These are phyloP conservation scores for Ophiosphaerella herpotricha DNA, from an alignment of 2,329 filamentous ascomycete genomes.

Conservation along the genomic window DNA sequence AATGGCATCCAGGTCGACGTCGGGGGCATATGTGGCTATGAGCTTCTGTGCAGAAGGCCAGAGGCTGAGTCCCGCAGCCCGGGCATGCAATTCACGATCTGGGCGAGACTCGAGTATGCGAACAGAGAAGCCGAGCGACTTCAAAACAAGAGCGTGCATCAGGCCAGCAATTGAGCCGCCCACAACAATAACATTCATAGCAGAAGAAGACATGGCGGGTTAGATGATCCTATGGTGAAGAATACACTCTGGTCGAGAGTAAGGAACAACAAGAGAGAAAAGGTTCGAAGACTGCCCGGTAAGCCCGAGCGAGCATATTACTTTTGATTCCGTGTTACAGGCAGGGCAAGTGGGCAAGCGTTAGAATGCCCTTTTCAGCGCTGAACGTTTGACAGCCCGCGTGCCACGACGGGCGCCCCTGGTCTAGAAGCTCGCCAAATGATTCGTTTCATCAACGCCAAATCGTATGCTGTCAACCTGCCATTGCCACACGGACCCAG, in stretches of 20 bases:
- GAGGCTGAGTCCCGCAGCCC: slow-evolving; percentile 22
- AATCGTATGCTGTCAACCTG: too few species aligned
- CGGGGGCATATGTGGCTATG: slow-evolving; percentile 12
- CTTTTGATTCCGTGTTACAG: too few species aligned
- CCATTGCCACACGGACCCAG: too few species aligned
- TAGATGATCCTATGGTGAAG: neutral
- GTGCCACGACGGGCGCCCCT: too few species aligned
- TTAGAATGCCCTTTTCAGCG: too few species aligned
- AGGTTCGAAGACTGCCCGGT: too few species aligned
- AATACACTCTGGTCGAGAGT: neutral
- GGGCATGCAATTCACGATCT: slow-evolving; percentile 10
- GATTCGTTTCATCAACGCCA: too few species aligned
- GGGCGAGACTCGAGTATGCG: slow-evolving; percentile 17
- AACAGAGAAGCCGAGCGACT: slow-evolving; percentile 17
- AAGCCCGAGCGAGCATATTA: too few species aligned
- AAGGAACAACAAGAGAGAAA: too few species aligned
- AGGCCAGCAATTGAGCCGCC: slow-evolving; percentile 26
- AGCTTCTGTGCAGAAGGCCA: slow-evolving; percentile 18
- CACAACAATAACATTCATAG: slow-evolving; percentile 2
- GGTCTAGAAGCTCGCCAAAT: too few species aligned
- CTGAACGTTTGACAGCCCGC: too few species aligned
- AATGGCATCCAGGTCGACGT: slow-evolving; percentile 6
- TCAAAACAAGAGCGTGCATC: slow-evolving; percentile 24
- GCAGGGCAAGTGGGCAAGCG: too few species aligned
- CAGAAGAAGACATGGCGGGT: neutral